phyloP scores from a whole-genome alignment of 768 basidiomycete genomes.

The Lactarius tabidus region DNA sequence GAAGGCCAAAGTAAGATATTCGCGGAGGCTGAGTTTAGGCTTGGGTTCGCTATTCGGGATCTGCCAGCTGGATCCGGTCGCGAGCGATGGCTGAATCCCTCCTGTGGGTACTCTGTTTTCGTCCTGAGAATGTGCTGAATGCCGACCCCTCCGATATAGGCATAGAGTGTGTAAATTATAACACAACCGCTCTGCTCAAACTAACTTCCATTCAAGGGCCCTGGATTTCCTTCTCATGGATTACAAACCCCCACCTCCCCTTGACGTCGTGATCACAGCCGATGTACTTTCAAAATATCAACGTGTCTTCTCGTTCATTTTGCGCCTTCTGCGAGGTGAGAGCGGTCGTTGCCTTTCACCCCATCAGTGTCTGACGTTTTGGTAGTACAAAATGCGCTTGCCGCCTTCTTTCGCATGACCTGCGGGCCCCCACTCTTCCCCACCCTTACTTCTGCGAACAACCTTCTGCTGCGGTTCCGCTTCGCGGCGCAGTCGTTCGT shows the following conservation, averaged over 20 bases:
- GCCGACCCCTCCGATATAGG: constrained; percentile 25
- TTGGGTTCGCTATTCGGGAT: constrained; percentile 84
- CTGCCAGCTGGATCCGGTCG: constrained; percentile 57
- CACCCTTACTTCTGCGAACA: constrained; percentile 49
- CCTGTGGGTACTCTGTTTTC: constrained; percentile 49
- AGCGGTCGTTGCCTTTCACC: background rate
- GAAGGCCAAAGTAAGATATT: constrained; percentile 29
- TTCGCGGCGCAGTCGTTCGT: constrained; percentile 74
- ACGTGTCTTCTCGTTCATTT: constrained; percentile 71
- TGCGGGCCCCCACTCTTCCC: constrained; percentile 52
- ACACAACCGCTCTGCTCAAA: background rate
- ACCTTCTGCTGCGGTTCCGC: constrained; percentile 61
- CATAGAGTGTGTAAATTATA: constrained; percentile 33
- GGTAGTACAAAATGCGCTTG: constrained; percentile 64
- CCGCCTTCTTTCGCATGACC: constrained; percentile 63
- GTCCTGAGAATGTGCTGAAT: background rate
- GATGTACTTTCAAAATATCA: constrained; percentile 82
- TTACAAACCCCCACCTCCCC: constrained; percentile 80
- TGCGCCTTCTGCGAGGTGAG: constrained; percentile 75
- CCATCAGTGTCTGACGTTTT: constrained; percentile 1
- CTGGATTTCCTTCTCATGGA: constrained; percentile 88
- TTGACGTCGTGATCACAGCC: constrained; percentile 68
- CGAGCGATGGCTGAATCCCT: constrained; percentile 78
- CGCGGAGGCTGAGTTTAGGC: constrained; percentile 65
- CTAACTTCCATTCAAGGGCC: constrained; percentile 46